Conservation (phyloP, 169 alveolate species). For the Besnoitia besnoiti region DNA sequence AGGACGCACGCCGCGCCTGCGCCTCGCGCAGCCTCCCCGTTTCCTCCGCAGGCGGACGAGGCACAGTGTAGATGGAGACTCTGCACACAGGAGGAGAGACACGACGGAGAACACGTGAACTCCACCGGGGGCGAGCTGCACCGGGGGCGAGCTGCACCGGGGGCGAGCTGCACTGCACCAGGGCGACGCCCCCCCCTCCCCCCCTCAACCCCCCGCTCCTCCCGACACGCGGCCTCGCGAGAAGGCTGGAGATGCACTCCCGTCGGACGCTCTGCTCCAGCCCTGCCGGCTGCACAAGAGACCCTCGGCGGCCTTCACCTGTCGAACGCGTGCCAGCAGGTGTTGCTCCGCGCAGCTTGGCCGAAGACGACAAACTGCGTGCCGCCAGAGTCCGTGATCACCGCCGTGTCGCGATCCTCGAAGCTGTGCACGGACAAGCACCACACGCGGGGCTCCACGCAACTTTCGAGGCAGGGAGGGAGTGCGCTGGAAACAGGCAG, state of each 20-base stretch:
- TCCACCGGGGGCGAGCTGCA: neutral
- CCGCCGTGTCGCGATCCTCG: slow-evolving; percentile 21
- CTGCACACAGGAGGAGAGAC: neutral
- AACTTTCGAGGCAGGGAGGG: too few relatives aligned
- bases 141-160: too few relatives aligned
- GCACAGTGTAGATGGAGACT: neutral
- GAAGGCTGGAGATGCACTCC: too few relatives aligned
- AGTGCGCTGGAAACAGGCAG: too few relatives aligned
- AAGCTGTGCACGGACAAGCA: too few relatives aligned
- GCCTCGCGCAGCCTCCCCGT: neutral
- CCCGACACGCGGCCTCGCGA: too few relatives aligned
- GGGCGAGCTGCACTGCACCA: too few relatives aligned
- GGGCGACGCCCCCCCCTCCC: too few relatives aligned
- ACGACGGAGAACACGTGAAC: neutral
- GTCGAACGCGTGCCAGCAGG: slow-evolving; percentile 31
- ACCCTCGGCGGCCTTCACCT: neutral
- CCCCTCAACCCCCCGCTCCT: too few relatives aligned
- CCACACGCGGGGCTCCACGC: too few relatives aligned
- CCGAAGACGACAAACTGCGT: slow-evolving; percentile 29
- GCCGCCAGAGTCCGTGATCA: neutral
- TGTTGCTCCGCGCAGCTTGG: slow-evolving; percentile 24
- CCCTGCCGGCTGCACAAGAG: neutral
- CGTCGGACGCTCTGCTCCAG: too few relatives aligned
- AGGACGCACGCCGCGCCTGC: neutral
- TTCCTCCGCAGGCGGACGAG: neutral